phyloP scores from a whole-genome alignment of 441 rosid species.

The Erodium texanum region DNA sequence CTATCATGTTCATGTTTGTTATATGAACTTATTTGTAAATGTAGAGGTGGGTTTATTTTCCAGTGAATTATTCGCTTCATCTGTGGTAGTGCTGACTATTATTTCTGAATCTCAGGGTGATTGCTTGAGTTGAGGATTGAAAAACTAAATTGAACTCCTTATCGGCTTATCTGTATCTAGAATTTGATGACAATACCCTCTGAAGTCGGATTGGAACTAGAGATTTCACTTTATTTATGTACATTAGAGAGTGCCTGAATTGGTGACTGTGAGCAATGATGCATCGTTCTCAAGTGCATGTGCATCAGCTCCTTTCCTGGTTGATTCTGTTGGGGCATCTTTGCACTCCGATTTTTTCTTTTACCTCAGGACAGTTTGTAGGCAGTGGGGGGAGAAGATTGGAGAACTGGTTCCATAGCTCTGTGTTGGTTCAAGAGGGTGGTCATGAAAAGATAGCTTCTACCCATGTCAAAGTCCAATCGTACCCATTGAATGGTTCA shows the following conservation, averaged over 20 bases:
- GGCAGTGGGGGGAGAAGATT: conserved; percentile 17
- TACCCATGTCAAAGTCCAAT: conserved; percentile 12
- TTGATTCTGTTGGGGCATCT: conserved; percentile 38
- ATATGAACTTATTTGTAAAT: neutral
- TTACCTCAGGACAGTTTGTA: conserved; percentile 27
- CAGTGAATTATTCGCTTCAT: neutral
- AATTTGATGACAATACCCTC: no score
- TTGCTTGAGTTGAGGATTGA: neutral
- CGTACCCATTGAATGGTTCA: conserved; percentile 20
- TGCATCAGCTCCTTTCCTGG: conserved; percentile 39
- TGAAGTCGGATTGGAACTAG: neutral
- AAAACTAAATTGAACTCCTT: no score
- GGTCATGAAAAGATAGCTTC: conserved; percentile 24
- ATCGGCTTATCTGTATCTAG: no score
- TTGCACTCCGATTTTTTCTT: conserved; percentile 25
- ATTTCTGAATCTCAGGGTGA: neutral
- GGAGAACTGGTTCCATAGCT: conserved; percentile 20
- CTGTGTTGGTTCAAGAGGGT: conserved; percentile 25
- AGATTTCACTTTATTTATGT: conserved; percentile 15
- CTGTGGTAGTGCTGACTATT: neutral
- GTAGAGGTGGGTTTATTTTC: neutral
- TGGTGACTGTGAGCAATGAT: conserved; percentile 22
- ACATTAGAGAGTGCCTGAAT: conserved; percentile 14
- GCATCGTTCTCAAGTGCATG: conserved; percentile 40
- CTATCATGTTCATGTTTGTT: neutral